Conservation (phyloP, 345 rosid genomes). For the Gossypium bickii region DNA sequence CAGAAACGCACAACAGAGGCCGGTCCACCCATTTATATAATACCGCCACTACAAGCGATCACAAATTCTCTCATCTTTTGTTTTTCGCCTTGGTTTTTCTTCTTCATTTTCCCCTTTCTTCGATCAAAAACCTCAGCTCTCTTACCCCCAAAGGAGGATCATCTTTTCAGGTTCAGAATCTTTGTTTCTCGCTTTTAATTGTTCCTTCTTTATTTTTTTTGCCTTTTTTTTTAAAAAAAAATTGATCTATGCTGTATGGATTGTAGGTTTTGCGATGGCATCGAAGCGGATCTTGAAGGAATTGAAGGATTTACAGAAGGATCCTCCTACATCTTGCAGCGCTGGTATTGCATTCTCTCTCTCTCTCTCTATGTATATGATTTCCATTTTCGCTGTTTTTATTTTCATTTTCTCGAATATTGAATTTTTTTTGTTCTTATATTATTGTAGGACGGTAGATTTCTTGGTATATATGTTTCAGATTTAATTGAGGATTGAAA, state of each 20-base stretch:
- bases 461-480: not conserved
- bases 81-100: not conserved
- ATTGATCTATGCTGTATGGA: slow-evolving; percentile 10
- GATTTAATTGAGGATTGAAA: not conserved
- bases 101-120: slow-evolving; percentile 8
- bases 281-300: slow-evolving; percentile 87
- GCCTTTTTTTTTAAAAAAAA: not conserved
- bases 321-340: slow-evolving; percentile 81
- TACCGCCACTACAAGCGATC: slow-evolving; percentile 27
- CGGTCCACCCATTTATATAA: slow-evolving; percentile 19
- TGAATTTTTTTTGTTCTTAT: not conserved
- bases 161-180: slow-evolving; percentile 20
- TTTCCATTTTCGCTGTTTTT: not conserved
- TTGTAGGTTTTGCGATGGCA: slow-evolving; percentile 53
- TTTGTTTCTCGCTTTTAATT: slow-evolving; percentile 8
- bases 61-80: not conserved
- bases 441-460: not conserved
- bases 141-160: slow-evolving; percentile 22
- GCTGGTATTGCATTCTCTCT: slow-evolving; percentile 36
- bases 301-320: slow-evolving; percentile 79
- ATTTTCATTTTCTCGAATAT: not conserved
- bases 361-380: not conserved
- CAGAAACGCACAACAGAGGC: not conserved
- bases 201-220: slow-evolving; percentile 4
- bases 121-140: slow-evolving; percentile 11